Base-by-base conservation (phyloP, 768 basidiomycete genomes). In the Boletus fagicola region DNA sequence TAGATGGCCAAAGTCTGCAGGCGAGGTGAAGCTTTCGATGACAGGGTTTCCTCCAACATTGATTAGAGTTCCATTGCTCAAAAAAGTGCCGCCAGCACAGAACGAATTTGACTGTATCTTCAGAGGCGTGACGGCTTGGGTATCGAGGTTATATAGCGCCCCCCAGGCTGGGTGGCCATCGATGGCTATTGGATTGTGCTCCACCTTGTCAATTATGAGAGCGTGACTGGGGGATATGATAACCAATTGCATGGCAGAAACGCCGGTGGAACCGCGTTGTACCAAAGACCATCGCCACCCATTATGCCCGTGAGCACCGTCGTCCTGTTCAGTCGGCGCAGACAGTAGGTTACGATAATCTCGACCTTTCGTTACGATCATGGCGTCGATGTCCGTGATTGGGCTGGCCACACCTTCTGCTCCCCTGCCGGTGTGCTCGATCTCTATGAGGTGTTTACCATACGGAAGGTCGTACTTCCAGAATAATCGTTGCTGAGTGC, bases 41-140 rank as follows among this genome's bases (percentile, higher is more conserved):
- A 91, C 86, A 18, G 89, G 87, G 66, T 93, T 92, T 3, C 91
- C 91, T 53, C 91, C 91, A 13, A 90, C 87, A 62, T 83, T 90
- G 68, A 92, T 74, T 35, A 92, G 67, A 1, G 88, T 88, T 5
- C 91, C 91, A 57, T 93, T 90, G 24, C 84, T 70, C 8, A 92
- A 73, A 68, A 91, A 92, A 4, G 84, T 79, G 12, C 91, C 91
- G 33, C 91, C 88, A 10, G 91, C 91, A 66, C 91, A 93, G 74
- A 93, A 93, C 24, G 91, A 92, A 67, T 93, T 92, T 5, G 90
- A 90, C 63, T 82, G 75, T 71, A 92, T 78, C 39, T 75, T 65
- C 30, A 93, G 76, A 56, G 88, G 84, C 43, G 71, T 82, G 60
- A 88, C 74, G 5, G 77, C 77, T 63, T 88, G 81, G 12, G 84